Evolutionary conservation across 2,329 filamentous ascomycete species (phyloP).

Genomic region (Xylariaceae sp.): DNA sequence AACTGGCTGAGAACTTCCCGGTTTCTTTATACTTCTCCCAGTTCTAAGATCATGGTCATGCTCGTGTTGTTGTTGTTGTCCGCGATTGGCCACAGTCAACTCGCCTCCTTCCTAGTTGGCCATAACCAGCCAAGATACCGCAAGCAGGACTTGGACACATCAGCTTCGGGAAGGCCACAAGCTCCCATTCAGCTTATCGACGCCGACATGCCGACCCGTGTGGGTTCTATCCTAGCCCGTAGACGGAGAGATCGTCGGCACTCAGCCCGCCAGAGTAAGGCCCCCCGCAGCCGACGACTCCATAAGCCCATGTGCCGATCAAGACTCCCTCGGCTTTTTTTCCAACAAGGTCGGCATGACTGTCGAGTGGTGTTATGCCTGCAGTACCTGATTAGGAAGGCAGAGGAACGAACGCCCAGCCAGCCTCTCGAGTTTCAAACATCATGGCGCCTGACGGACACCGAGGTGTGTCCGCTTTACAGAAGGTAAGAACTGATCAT

Average conservation of each 20-base stretch:
- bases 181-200: constrained; percentile 16
- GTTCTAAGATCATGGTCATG: constrained; percentile 19
- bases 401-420: not conserved
- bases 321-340: constrained; percentile 4
- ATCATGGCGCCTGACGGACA: no score
- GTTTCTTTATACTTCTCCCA: constrained; percentile 25
- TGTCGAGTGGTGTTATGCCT: constrained; percentile 11
- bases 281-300: constrained; percentile 11
- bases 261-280: constrained; percentile 13
- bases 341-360: constrained; percentile 7
- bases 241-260: constrained; percentile 15
- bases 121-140: constrained; percentile 16
- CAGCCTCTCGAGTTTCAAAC: no score
- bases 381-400: constrained; percentile 15
- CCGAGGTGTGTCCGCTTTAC: no score
- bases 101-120: constrained; percentile 25
- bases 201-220: constrained; percentile 11
- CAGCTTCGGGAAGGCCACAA: constrained; percentile 13
- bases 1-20: constrained; percentile 17
- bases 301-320: constrained; percentile 3
- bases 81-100: constrained; percentile 13
- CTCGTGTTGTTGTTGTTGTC: constrained; percentile 19
- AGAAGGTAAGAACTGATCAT: no score
- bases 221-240: constrained; percentile 11
- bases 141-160: constrained; percentile 14